Base-by-base conservation (phyloP, 2,329 filamentous ascomycete species). In the Zymoseptoria crescenta region DNA sequence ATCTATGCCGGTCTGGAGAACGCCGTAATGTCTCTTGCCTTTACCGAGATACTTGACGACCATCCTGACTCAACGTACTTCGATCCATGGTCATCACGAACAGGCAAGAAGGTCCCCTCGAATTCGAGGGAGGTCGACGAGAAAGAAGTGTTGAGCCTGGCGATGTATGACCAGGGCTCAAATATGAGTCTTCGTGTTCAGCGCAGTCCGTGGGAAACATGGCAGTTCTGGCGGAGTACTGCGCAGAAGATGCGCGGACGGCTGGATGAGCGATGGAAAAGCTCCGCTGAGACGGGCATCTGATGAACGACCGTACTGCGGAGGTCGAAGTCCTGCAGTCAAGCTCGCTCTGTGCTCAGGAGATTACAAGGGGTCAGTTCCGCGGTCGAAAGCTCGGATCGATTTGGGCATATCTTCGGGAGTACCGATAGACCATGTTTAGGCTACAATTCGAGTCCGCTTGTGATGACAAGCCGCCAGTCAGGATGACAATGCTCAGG, bases 1-100 rank as follows among this genome's bases (percentile, higher is more conserved):
- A 58, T 81, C 9, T 81, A 77, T 58, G 78, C 77, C 3, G 79
- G 79, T 2, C 68, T 81, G 3, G 78, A 80, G 66, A 76, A 75
- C 51, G 67, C 68, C 1, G 69, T 80, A 2, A 65, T 80, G 19
- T 72, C 74, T 58, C 66, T 81, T 3, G 74, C 75, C 2, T 75
- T 81, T 61, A 73, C 75, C 4, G 72, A 71, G 10, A 69, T 77
- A 9, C 66, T 74, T 0, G 78, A 81, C 59, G 35, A 49, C 4
- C 66, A 76, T 54, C 77, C 79, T 0, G 79, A 81, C 64, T 69
- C 77, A 0, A 62, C 73, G 2, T 60, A 73, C 73, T 64, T 68
- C 54, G 52, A 58, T 20, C 56, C 61, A 7, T 60, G 58, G 52
- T 53, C 41, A 2, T 19, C 45, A 13, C 20, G 49, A 13, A 21